Conservation (phyloP, 2,329 filamentous ascomycete species). For the Furcasterigmium furcatum region DNA sequence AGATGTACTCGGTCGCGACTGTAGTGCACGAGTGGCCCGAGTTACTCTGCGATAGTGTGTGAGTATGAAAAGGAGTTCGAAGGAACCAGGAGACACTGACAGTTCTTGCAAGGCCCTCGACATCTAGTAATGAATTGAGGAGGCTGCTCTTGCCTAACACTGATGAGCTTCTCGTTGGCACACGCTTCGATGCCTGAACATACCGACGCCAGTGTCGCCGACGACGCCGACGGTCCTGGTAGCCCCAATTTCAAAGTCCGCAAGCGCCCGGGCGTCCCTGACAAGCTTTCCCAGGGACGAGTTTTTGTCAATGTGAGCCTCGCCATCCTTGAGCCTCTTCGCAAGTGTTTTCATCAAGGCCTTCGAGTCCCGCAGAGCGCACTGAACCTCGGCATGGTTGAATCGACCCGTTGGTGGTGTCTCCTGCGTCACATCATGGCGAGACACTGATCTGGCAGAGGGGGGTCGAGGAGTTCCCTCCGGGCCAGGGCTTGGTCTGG, state of each 20-base stretch:
- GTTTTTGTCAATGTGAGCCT: no score
- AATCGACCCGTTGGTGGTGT: no score
- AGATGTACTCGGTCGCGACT: conserved; percentile 42
- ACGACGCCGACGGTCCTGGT: conserved; percentile 42
- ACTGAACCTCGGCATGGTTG: no score
- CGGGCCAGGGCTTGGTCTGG: no score
- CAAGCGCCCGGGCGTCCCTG: conserved; percentile 27
- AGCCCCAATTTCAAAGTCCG: conserved; percentile 31
- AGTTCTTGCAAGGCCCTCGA: conserved; percentile 30
- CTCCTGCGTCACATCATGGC: no score
- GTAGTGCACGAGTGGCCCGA: conserved; percentile 43
- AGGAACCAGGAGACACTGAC: conserved; percentile 26
- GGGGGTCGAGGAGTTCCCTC: no score
- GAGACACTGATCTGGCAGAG: no score
- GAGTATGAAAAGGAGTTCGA: no score
- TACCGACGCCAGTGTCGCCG: conserved; percentile 44
- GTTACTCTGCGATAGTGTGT: conserved; percentile 32
- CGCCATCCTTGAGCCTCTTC: no score
- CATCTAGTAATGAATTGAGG: conserved; percentile 45
- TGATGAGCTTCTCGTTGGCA: background rate
- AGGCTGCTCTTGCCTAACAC: conserved; percentile 42
- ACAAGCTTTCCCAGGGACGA: no score
- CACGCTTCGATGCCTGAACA: conserved; percentile 5
- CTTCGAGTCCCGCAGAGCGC: no score
- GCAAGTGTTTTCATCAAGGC: no score